Conservation (phyloP, 2,329 filamentous ascomycete species). For the Lecanoromycetidae sp. region DNA sequence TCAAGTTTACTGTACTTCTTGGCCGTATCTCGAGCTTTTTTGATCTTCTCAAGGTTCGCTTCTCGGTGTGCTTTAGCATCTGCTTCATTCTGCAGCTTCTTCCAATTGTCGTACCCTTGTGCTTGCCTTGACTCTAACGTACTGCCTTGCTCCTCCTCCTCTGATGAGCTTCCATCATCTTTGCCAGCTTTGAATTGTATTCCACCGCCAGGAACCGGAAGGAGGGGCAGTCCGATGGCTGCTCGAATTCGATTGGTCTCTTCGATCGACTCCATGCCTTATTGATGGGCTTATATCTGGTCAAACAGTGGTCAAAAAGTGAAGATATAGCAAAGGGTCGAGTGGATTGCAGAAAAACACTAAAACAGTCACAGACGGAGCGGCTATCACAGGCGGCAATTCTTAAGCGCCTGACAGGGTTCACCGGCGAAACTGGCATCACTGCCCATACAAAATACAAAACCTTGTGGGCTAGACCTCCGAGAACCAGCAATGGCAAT, state of each 20-base stretch:
- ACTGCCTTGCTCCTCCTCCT: slow-evolving; percentile 60
- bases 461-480: too few relatives aligned
- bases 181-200: slow-evolving; percentile 45
- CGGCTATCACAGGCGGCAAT: neutral
- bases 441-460: too few relatives aligned
- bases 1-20: slow-evolving; percentile 64
- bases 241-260: slow-evolving; percentile 87
- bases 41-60: slow-evolving; percentile 67
- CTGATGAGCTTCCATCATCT: slow-evolving; percentile 36
- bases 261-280: slow-evolving; percentile 59
- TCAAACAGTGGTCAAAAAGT: too few relatives aligned
- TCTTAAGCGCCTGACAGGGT: too few relatives aligned
- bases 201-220: slow-evolving; percentile 65
- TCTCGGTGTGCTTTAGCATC: slow-evolving; percentile 66
- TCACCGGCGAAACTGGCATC: too few relatives aligned
- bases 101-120: slow-evolving; percentile 37
- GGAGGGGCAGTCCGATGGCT: slow-evolving; percentile 77
- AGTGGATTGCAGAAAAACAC: too few relatives aligned
- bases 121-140: slow-evolving; percentile 60
- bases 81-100: slow-evolving; percentile 53
- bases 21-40: slow-evolving; percentile 74
- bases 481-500: too few relatives aligned
- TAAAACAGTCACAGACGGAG: neutral
- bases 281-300: neutral
- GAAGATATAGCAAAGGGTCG: too few relatives aligned